These are phyloP conservation scores for Podila epigama DNA, from an alignment of 192 early-diverging fungal genomes.

Conservation along the genomic window DNA sequence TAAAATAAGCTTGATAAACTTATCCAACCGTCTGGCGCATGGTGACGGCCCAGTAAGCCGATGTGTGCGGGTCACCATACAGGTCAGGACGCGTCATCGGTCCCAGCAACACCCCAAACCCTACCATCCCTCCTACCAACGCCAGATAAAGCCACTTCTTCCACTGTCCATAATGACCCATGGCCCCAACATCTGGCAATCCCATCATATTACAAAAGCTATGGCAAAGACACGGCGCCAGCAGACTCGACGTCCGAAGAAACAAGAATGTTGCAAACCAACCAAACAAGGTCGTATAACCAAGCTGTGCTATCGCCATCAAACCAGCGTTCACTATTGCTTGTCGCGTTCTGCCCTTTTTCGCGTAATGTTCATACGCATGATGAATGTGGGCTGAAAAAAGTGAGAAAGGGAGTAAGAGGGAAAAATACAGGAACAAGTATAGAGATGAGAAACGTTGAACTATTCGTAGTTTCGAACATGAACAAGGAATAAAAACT, in stretches of 20 bases:
- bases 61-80: conserved; percentile 11
- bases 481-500: background rate
- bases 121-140: conserved; percentile 30
- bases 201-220: conserved; percentile 81
- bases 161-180: conserved; percentile 23
- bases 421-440: background rate
- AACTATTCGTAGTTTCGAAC: background rate
- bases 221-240: conserved; percentile 65
- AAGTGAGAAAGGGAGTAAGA: background rate
- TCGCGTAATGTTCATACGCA: conserved; percentile 60
- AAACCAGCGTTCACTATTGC: conserved; percentile 51
- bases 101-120: conserved; percentile 25
- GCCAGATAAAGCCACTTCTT: conserved; percentile 12
- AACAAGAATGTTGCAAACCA: conserved; percentile 78
- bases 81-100: conserved; percentile 34
- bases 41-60: conserved; percentile 10
- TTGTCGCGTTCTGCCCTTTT: conserved; percentile 37
- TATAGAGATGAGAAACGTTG: background rate
- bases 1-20: no score
- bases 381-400: conserved; percentile 75
- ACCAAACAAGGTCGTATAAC: conserved; percentile 81
- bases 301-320: conserved; percentile 63
- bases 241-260: conserved; percentile 63
- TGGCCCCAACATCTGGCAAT: conserved; percentile 65
- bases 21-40: background rate